These are phyloP conservation scores for Ammopiptanthus mongolicus DNA, from an alignment of 306 rosid genomes.

Conservation along the genomic window DNA sequence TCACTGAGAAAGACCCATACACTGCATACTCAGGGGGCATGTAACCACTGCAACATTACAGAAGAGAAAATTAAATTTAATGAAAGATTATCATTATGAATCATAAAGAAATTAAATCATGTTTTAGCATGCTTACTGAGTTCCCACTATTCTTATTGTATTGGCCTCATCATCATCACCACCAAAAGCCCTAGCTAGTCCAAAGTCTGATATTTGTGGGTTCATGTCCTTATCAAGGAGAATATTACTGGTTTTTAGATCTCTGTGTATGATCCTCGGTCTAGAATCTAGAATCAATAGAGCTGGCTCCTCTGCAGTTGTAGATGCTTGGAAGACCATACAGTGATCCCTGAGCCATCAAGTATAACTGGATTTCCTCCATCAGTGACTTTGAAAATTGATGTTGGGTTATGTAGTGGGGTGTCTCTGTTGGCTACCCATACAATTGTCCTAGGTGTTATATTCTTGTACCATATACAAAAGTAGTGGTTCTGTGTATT, in stretches of 20 bases:
- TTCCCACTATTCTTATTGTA: conserved; percentile 45
- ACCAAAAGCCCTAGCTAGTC: conserved; percentile 38
- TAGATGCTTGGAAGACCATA: conserved; percentile 29
- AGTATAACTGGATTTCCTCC: conserved; percentile 18
- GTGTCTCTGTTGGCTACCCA: conserved; percentile 31
- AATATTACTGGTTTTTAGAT: conserved; percentile 48
- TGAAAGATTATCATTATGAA: neutral
- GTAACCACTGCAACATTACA: conserved; percentile 28
- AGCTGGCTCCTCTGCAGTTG: neutral
- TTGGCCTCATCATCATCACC: conserved; percentile 45
- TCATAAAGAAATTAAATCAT: neutral
- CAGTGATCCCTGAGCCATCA: neutral
- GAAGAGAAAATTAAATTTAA: neutral
- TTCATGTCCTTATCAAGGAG: conserved; percentile 39
- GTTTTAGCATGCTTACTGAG: conserved; percentile 35
- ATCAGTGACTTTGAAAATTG: neutral
- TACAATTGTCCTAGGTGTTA: conserved; percentile 12
- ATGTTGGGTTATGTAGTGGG: neutral
- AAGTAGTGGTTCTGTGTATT: conserved; percentile 20
- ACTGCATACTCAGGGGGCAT: conserved; percentile 47
- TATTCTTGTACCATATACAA: conserved; percentile 21
- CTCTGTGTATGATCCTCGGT: conserved; percentile 51
- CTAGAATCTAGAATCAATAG: conserved; percentile 37
- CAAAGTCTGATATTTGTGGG: conserved; percentile 52
- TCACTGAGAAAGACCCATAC: conserved; percentile 34